phyloP scores from a whole-genome alignment of 2,329 filamentous ascomycete genomes.

The Claviceps quebecensis region DNA sequence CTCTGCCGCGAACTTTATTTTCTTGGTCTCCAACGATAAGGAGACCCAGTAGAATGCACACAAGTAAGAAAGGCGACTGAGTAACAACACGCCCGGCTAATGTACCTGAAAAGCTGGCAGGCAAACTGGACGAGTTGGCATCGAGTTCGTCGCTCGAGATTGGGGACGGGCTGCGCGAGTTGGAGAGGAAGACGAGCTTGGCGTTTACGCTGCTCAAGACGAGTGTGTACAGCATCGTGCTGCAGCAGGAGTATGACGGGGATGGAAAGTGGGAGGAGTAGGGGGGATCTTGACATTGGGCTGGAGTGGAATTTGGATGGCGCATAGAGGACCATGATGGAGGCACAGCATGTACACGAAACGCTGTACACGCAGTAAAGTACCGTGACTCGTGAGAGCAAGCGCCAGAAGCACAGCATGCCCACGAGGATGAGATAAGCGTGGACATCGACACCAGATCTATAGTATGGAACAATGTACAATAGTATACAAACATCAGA shows the following conservation, averaged over 20 bases:
- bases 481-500: neutral
- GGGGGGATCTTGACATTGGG: neutral
- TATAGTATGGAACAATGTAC: neutral
- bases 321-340: neutral
- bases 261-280: constrained; percentile 29
- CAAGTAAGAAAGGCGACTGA: neutral
- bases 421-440: too few relatives aligned
- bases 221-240: constrained; percentile 94
- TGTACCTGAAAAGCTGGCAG: constrained; percentile 35
- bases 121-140: constrained; percentile 47
- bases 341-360: neutral
- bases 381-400: too few relatives aligned
- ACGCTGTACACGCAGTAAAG: neutral
- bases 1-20: neutral
- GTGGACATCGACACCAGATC: too few relatives aligned
- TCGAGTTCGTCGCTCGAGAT: constrained; percentile 66
- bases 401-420: too few relatives aligned
- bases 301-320: neutral
- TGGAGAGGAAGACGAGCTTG: constrained; percentile 88
- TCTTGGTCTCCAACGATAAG: neutral
- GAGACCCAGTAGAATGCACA: too few relatives aligned
- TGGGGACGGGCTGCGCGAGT: constrained; percentile 68
- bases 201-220: constrained; percentile 95
- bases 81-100: neutral
- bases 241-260: constrained; percentile 90